Base-by-base conservation (phyloP, 495 filamentous ascomycete genomes). In the Thozetella sp. region DNA sequence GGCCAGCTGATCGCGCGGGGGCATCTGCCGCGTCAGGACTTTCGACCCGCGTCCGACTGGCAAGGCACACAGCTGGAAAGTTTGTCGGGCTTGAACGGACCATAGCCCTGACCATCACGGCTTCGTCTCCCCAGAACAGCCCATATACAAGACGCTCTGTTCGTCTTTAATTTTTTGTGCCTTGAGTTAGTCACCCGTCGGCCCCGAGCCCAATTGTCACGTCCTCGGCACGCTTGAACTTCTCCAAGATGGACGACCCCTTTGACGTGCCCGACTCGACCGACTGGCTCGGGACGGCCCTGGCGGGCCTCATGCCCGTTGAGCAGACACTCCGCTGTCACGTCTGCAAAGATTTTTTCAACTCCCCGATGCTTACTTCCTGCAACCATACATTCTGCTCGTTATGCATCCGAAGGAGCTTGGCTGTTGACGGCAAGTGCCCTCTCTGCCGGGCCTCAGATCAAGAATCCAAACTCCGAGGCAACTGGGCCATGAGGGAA, bases 381-480 rank as follows among this genome's bases (percentile, higher is more conserved):
- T 99, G 95, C 80, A 90, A 86, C 45, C 95, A 99, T 72, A 97
- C 95, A 0, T 99, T 99, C 70, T 99, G 95, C 80, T 97, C 93
- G 17, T 72, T 94, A 25, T 99, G 95, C 72, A 97, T 99, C 60
- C 90, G 95, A 17, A 80, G 93, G 55, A 90, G 88, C 60, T 79
- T 99, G 2, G 86, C 87, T 6, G 79, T 83, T 1, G 93, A 97
- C 61, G 88, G 90, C 11, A 91, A 89, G 69, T 99, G 95, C 67
- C 96, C 95, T 0, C 76, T 89, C 0, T 99, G 95, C 71, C 86
- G 93, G 53, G 75, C 81, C 2, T 65, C 75, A 4, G 90, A 94
- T 60, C 91, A 97, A 66, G 92, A 93, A 69, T 80, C 90, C 57
- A 94, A 91, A 64, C 67, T 99, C 62, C 81, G 94, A 55, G 86